A percentile compares a stretch with the other conserved stretches of the same genome.
Evolutionary conservation across 1,284 basidiomycete genomes (phyloP).

Genomic region (Clitocybe nebularis): DNA sequence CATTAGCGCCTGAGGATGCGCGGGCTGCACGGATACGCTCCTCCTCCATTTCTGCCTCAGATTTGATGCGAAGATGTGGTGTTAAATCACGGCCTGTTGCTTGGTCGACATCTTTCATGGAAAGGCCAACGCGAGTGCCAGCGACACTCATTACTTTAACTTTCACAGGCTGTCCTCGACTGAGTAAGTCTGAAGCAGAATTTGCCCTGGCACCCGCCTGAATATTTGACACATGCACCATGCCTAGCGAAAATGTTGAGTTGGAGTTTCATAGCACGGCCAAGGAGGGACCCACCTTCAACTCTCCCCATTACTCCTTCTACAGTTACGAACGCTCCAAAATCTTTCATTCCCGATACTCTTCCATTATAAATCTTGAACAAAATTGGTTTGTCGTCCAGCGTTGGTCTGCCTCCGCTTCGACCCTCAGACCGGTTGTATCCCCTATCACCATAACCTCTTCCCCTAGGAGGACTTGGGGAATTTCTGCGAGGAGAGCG

Average conservation of each 20-base stretch:
- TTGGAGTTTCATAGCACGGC: constrained; percentile 12
- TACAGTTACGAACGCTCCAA: constrained; percentile 90
- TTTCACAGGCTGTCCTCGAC: constrained; percentile 82
- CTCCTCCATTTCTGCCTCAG: constrained; percentile 88
- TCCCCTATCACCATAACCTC: constrained; percentile 42
- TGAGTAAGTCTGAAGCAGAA: constrained; percentile 83
- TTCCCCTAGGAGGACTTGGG: constrained; percentile 51
- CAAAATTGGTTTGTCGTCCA: constrained; percentile 84
- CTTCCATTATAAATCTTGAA: constrained; percentile 95
- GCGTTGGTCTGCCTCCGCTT: constrained; percentile 33
- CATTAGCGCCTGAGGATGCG: constrained; percentile 62
- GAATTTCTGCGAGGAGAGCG: constrained; percentile 42
- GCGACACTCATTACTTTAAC: constrained; percentile 95
- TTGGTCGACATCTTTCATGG: constrained; percentile 99
- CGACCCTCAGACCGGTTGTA: constrained; percentile 38
- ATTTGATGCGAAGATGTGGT: constrained; percentile 91
- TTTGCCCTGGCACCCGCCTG: constrained; percentile 82
- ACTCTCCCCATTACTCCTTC: constrained; percentile 84
- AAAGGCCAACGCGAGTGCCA: constrained; percentile 77
- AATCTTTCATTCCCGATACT: constrained; percentile 87
- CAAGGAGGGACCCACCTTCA: constrained; percentile 54
- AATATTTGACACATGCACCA: constrained; percentile 95
- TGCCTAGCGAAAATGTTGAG: constrained; percentile 47
- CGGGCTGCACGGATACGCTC: constrained; percentile 61
- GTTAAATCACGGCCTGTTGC: constrained; percentile 84